Base-by-base conservation (phyloP, 441 rosid genomes). In the Biscutella laevigata region DNA sequence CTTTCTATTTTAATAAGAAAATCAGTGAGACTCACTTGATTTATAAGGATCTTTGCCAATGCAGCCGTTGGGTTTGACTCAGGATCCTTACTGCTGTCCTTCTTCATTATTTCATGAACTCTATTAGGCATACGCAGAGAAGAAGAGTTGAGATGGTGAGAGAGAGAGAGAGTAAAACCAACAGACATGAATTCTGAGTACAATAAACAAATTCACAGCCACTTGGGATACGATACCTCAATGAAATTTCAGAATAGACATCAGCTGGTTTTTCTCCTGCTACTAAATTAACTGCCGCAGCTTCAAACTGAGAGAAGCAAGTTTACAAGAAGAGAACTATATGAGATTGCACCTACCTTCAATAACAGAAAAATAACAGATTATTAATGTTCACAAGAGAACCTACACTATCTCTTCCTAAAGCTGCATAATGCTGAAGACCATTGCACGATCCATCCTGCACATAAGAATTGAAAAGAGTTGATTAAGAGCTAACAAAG, bases 381-480 rank as follows among this genome's bases (percentile, higher is more conserved):
- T 17, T 1, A 16, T 34, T 45, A 50, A 32, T 46, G 27, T 59
- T 37, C 56, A 55, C 36, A 21, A 64, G 69, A 46, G 57, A 69
- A 54, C 90, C 13, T 76, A 89, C 97, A 74, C 74, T 72, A 67
- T 86, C 78, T 68, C 95, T 84, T 74, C 97, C 97, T 65, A 89
- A 66, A 66, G 97, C 97, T 62, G 97, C 94, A 73, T 89, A 89
- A 69, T 89, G 97, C 62, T 89, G 95, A 51, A 89, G 64, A 66
- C 97, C 97, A 66, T 89, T 89, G 79, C 97, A 89, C 6, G 97
- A 86, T 29, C 97, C 97, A 75, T 89, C 97, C 97, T 89, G 72
- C 59, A 57, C 36, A 55, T 44, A 27, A 36, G 55, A 45, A 46
- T 32, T 36, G 14, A 44, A 32, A 28, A 6, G 2, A 15, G 40